These are phyloP conservation scores for Castanopsis chinensis DNA, from an alignment of 306 rosid genomes.

Conservation along the genomic window DNA sequence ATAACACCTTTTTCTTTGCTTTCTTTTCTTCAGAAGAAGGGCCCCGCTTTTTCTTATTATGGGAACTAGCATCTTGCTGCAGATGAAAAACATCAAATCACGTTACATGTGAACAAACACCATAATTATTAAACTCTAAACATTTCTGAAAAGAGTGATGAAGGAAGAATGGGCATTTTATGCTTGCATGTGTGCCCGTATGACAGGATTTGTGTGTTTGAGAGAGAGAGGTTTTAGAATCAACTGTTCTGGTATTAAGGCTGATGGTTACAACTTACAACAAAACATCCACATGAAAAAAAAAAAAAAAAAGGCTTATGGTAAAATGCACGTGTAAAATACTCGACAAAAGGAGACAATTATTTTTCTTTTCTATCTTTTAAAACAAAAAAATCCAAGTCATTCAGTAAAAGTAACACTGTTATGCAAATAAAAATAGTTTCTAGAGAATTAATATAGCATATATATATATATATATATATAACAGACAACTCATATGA, in stretches of 20 bases:
- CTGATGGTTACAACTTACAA: background rate
- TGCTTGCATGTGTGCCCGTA: background rate
- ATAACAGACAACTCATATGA: too few species aligned
- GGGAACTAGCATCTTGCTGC: slow-evolving; percentile 32
- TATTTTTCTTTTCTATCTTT: background rate
- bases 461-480: background rate
- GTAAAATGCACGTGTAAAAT: background rate
- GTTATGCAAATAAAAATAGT: background rate
- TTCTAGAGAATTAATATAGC: background rate
- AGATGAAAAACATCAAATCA: slow-evolving; percentile 28
- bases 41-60: slow-evolving; percentile 50
- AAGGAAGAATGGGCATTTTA: background rate
- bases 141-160: background rate
- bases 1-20: slow-evolving; percentile 56
- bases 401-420: slow-evolving; percentile 1
- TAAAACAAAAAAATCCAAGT: background rate
- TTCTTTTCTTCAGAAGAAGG: slow-evolving; percentile 53
- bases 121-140: background rate
- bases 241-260: background rate
- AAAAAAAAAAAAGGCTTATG: background rate
- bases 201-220: too few species aligned
- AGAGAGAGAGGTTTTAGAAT: background rate
- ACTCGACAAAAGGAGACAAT: background rate
- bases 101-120: slow-evolving; percentile 2
- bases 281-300: background rate